phyloP scores from a whole-genome alignment of 2,329 filamentous ascomycete species.

The Sporothrix brunneoviolacea region DNA sequence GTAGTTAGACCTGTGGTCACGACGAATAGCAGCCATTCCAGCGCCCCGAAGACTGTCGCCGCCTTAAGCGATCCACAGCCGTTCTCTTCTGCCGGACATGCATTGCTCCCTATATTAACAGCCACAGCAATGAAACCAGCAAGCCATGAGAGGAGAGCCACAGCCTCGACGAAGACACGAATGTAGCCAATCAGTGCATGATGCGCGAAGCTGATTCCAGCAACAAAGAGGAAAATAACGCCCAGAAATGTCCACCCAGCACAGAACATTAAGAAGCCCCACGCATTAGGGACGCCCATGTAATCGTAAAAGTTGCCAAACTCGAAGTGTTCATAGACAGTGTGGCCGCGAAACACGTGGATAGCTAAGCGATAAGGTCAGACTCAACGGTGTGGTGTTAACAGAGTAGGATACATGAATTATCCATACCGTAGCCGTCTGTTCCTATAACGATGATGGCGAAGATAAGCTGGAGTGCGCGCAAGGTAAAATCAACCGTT shows the following conservation, averaged over 20 bases:
- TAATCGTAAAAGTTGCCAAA: not conserved
- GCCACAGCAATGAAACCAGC: conserved; percentile 7
- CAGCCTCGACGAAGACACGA: not conserved
- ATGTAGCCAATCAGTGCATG: not conserved
- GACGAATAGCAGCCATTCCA: conserved; percentile 2
- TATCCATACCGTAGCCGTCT: not conserved
- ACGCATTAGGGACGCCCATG: conserved; percentile 2
- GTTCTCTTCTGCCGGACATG: not conserved
- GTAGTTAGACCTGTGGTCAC: not conserved
- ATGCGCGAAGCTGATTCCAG: not conserved
- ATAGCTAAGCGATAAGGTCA: conserved; percentile 13
- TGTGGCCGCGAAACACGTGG: not conserved
- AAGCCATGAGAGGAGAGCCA: conserved; percentile 9
- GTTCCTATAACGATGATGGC: not conserved
- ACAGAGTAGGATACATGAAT: not conserved
- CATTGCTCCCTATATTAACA: not conserved
- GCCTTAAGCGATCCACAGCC: not conserved
- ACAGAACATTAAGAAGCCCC: conserved; percentile 9
- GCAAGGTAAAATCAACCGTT: not conserved
- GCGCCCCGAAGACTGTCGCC: not conserved
- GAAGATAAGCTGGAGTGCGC: not conserved
- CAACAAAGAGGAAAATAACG: not conserved
- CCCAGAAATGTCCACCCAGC: not conserved
- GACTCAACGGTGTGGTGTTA: not conserved
- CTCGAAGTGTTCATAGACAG: not conserved